Conservation (phyloP, 257 asterid genomes). For the Salvia hispanica region DNA sequence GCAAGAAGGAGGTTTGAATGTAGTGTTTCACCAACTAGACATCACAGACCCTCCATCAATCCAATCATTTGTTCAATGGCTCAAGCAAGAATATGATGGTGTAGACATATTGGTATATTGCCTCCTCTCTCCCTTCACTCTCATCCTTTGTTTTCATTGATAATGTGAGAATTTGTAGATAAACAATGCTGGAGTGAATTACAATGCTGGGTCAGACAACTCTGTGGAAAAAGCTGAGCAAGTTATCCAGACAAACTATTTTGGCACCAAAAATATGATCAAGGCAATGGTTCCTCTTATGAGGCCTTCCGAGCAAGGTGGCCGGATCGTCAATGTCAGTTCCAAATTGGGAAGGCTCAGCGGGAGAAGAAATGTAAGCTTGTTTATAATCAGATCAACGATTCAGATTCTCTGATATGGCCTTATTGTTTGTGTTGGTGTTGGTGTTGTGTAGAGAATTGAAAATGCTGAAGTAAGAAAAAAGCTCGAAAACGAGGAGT, state of each 20-base stretch:
- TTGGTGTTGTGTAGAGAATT: slow-evolving; percentile 42
- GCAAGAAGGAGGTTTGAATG: slow-evolving; percentile 77
- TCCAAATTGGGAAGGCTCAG: slow-evolving; percentile 87
- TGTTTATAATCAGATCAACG: not conserved
- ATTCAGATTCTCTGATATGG: not conserved
- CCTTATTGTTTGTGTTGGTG: not conserved
- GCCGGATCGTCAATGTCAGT: slow-evolving; percentile 79
- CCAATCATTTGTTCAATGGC: slow-evolving; percentile 61
- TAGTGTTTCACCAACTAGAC: slow-evolving; percentile 78
- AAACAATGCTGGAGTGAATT: slow-evolving; percentile 97
- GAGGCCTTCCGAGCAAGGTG: slow-evolving; percentile 80
- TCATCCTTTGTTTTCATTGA: too few species aligned
- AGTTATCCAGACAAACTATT: slow-evolving; percentile 74
- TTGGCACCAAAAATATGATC: slow-evolving; percentile 80
- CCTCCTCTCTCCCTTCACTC: too few species aligned
- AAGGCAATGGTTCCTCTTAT: slow-evolving; percentile 79
- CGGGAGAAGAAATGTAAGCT: slow-evolving; percentile 74
- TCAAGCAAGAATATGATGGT: slow-evolving; percentile 67
- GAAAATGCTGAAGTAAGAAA: slow-evolving; percentile 57
- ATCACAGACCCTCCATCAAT: slow-evolving; percentile 67
- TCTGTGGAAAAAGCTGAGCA: slow-evolving; percentile 68
- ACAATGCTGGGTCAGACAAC: slow-evolving; percentile 75
- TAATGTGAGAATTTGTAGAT: slow-evolving; percentile 47
- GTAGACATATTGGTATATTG: slow-evolving; percentile 91
- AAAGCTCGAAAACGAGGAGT: slow-evolving; percentile 64